These are phyloP conservation scores for Anaeromyces robustus DNA, from an alignment of 192 early-diverging fungal genomes.

Conservation along the genomic window DNA sequence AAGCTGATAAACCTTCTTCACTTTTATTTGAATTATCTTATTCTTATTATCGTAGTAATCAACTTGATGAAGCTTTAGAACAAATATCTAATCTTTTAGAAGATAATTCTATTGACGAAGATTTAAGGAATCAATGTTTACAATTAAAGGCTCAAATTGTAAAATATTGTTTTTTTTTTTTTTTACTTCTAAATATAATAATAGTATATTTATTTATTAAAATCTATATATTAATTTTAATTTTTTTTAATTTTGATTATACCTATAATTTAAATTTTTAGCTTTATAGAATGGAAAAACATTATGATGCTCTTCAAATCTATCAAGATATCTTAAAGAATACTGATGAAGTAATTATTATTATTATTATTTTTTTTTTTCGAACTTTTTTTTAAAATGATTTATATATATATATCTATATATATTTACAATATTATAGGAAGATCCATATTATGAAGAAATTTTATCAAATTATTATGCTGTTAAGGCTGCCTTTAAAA, in stretches of 20 bases:
- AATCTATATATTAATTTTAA: too few relatives aligned
- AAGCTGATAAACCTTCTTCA: constrained; percentile 10
- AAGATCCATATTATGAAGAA: constrained; percentile 23
- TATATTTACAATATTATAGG: background rate
- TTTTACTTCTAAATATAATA: too few relatives aligned
- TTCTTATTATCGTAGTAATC: constrained; percentile 46
- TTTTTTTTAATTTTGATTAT: constrained; percentile 1
- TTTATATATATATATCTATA: too few relatives aligned
- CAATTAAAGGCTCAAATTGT: constrained; percentile 57
- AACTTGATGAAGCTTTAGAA: constrained; percentile 24
- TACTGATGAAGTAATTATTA: constrained; percentile 2
- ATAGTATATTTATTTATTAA: too few relatives aligned
- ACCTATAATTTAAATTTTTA: background rate
- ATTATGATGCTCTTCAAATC: constrained; percentile 20
- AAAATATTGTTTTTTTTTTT: too few relatives aligned
- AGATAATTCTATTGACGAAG: constrained; percentile 8
- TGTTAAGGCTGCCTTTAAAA: constrained; percentile 24
- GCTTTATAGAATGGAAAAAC: constrained; percentile 40
- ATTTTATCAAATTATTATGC: constrained; percentile 31
- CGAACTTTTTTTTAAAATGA: too few relatives aligned
- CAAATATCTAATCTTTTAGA: constrained; percentile 8
- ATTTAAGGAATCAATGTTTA: constrained; percentile 8
- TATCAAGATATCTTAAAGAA: constrained; percentile 22
- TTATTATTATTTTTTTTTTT: too few relatives aligned
- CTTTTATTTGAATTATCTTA: constrained; percentile 37